A percentile compares a stretch with the other conserved stretches of the same genome.
phyloP scores from a whole-genome alignment of 148 eudicot genomes.

The Cornus controversa region DNA sequence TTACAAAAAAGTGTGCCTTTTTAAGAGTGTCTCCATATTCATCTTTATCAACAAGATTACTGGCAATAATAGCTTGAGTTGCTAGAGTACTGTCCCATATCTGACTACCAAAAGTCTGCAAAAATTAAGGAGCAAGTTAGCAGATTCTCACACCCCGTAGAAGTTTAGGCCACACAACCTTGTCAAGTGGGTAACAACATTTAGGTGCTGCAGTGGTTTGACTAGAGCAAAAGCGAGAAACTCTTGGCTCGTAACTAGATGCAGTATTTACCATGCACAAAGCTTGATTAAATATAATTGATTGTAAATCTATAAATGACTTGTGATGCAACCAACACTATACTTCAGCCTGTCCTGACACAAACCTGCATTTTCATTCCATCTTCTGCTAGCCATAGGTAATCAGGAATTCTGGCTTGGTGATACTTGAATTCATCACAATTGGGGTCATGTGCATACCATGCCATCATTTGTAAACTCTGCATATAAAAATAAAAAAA shows the following conservation, averaged over 20 bases:
- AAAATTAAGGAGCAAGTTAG: slow-evolving; percentile 1
- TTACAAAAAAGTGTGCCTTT: slow-evolving; percentile 43
- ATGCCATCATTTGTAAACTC: slow-evolving; percentile 61
- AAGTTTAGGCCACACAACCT: too few species aligned
- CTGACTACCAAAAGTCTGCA: slow-evolving; percentile 53
- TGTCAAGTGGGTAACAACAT: too few species aligned
- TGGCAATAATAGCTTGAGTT: slow-evolving; percentile 46
- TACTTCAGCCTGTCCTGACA: background rate
- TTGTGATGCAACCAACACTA: too few species aligned
- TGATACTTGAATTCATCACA: slow-evolving; percentile 48
- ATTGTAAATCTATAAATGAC: too few species aligned
- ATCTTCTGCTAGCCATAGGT: slow-evolving; percentile 48
- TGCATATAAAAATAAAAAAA: background rate
- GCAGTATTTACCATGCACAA: background rate
- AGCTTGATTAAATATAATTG: background rate
- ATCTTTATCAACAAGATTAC: slow-evolving; percentile 43
- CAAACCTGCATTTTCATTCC: slow-evolving; percentile 48
- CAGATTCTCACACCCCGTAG: background rate
- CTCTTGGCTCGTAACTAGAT: too few species aligned
- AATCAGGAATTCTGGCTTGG: slow-evolving; percentile 47
- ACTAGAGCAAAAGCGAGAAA: too few species aligned
- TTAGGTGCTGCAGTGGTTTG: too few species aligned
- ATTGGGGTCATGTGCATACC: slow-evolving; percentile 49
- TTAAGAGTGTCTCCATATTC: slow-evolving; percentile 49
- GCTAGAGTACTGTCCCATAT: slow-evolving; percentile 45